A percentile compares a stretch with the other conserved stretches of the same genome.
Evolutionary conservation across 2,329 filamentous ascomycete genomes (phyloP).

Genomic region (Fonsecaea erecta): DNA sequence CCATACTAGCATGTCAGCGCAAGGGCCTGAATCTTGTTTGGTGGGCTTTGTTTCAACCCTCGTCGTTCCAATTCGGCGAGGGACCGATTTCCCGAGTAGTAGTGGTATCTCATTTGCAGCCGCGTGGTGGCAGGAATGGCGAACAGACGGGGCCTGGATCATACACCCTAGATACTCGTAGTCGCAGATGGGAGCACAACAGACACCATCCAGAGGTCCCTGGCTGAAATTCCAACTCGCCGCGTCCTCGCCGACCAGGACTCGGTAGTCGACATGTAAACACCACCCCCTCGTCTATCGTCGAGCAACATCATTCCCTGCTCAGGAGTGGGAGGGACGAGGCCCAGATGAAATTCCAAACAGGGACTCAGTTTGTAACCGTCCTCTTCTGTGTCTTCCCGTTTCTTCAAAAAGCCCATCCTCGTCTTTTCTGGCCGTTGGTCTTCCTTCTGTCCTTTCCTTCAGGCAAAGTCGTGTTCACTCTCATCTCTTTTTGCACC

Average conservation of each 20-base stretch:
- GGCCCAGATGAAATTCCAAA: slow-evolving; percentile 1
- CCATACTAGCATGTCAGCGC: background rate
- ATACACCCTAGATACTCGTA: background rate
- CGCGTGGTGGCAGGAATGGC: background rate
- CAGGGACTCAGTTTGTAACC: slow-evolving; percentile 12
- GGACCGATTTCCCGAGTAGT: background rate
- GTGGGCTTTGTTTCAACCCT: slow-evolving; percentile 17
- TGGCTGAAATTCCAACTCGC: slow-evolving; percentile 12
- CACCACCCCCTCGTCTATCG: background rate
- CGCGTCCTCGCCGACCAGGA: background rate
- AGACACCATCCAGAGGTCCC: slow-evolving; percentile 11
- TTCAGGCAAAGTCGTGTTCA: background rate
- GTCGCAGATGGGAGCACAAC: slow-evolving; percentile 18
- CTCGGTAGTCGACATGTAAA: slow-evolving; percentile 13
- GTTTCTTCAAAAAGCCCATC: slow-evolving; percentile 12
- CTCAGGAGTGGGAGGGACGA: background rate
- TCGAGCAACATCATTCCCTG: slow-evolving; percentile 1
- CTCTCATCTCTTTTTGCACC: slow-evolving; percentile 5
- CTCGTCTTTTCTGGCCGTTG: slow-evolving; percentile 9
- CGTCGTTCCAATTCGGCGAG: slow-evolving; percentile 6
- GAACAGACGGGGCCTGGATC: background rate
- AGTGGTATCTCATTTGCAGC: background rate
- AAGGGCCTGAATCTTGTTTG: background rate
- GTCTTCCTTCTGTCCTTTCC: slow-evolving; percentile 10
- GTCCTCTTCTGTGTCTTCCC: slow-evolving; percentile 12